Evolutionary conservation across 2,329 filamentous ascomycete genomes (phyloP).

Genomic region (Xenosphaeropsis pyriputrescens): DNA sequence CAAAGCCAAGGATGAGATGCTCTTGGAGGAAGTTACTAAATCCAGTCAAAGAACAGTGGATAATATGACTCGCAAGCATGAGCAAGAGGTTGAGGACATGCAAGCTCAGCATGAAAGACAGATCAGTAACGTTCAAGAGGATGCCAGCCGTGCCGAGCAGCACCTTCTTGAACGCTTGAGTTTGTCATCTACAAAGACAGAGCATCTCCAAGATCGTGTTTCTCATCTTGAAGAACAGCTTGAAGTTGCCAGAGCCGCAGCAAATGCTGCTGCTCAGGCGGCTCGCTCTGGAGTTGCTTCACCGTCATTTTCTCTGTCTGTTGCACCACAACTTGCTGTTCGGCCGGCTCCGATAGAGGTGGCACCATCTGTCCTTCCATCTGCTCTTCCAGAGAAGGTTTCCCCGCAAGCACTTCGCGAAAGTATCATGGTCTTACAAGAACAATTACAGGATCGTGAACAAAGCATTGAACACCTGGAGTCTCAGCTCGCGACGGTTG

Average conservation of each 20-base stretch:
- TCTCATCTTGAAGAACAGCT: conserved; percentile 79
- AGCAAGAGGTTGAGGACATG: conserved; percentile 59
- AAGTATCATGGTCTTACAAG: conserved; percentile 90
- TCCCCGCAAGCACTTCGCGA: conserved; percentile 90
- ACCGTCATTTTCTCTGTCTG: not conserved
- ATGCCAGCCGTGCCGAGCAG: conserved; percentile 66
- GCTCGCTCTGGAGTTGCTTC: conserved; percentile 24
- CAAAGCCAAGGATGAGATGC: conserved; percentile 69
- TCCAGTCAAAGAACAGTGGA: conserved; percentile 43
- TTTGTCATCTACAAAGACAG: conserved; percentile 70
- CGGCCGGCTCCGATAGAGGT: conserved; percentile 1
- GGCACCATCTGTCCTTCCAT: conserved; percentile 20
- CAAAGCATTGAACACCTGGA: conserved; percentile 79
- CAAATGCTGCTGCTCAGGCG: conserved; percentile 66
- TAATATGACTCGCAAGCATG: conserved; percentile 39
- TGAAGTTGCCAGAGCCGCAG: conserved; percentile 77
- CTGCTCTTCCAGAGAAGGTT: conserved; percentile 64
- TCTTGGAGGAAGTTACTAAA: conserved; percentile 67
- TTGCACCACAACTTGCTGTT: conserved; percentile 1
- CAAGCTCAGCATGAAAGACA: conserved; percentile 62
- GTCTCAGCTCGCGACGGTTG: conserved; percentile 48
- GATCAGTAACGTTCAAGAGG: conserved; percentile 60
- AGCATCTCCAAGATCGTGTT: conserved; percentile 77
- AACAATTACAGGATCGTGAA: conserved; percentile 91
- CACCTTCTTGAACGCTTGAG: conserved; percentile 70